Evolutionary conservation across 2,329 filamentous ascomycete genomes (phyloP), one percentile per base, ranked within the genome.

Genomic region (Neonectria coccinea): DNA sequence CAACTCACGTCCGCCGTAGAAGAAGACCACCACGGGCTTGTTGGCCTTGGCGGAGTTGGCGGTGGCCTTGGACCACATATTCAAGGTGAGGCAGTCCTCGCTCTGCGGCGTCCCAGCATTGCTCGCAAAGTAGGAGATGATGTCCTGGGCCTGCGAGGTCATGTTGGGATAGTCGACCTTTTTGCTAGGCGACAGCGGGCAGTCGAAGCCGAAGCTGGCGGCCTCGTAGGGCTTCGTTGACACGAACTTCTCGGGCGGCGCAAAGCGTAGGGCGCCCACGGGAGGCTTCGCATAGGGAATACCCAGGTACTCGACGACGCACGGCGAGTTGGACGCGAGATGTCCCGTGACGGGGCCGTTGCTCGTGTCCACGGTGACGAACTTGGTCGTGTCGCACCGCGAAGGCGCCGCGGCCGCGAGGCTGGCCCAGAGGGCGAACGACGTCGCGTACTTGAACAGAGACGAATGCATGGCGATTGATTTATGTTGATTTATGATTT

Each of bases 201-300:
- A 72, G 12, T 72, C 70, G 2, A 51, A 70, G 11, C 70, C 67
- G 61, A 66, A 72, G 1, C 31, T 51, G 20, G 20, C 16, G 0
- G 70, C 70, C 16, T 62, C 8, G 14, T 62, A 70, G 0, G 69
- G 62, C 11, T 52, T 55, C 12, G 31, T 65, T 0, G 59, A 51
- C 16, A n/a, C 60, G 47, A 79, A 73, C 4, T 59, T 68, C n/a
- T 76, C 59, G 6, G 80, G 80, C 18, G 76, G 69, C 2, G 71
- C 68, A 48, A 82, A 83, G 2, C 80, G 77, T 58, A 81, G 67
- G 14, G 76, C 59, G 5, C 77, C 78, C 1, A 77, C 66, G 0
- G 81, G 80, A 2, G 79, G 76, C 20, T 76, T 76, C 8, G 77
- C 80, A 55, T 80, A 82, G 3, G 78, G 77, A 16, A 83, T 80